phyloP scores from a whole-genome alignment of 129 eudicot species.

The Chrysanthemum makinoi region DNA sequence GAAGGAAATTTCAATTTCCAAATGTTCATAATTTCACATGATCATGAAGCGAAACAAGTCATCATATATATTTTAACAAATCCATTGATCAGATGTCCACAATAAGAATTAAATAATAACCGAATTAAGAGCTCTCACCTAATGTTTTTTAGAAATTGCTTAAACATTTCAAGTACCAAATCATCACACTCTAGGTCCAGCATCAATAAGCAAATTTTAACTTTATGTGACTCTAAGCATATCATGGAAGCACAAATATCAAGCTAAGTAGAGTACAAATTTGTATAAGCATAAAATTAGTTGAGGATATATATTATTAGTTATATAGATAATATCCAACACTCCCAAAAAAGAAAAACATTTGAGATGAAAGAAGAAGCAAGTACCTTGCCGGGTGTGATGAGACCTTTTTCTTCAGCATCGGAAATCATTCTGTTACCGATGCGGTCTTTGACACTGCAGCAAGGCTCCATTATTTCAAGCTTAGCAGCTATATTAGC shows the following conservation, averaged over 20 bases:
- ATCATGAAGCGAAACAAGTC: not conserved
- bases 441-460: constrained; percentile 97
- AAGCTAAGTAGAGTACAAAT: too few species aligned
- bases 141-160: constrained; percentile 43
- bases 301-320: too few species aligned
- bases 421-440: constrained; percentile 94
- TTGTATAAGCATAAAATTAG: too few species aligned
- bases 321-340: too few species aligned
- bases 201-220: constrained; percentile 59
- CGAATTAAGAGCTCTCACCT: constrained; percentile 42
- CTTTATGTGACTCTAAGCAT: constrained; percentile 25
- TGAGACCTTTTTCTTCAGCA: constrained; percentile 86
- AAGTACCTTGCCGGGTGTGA: constrained; percentile 49
- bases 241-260: too few species aligned
- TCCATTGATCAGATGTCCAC: constrained; percentile 15
- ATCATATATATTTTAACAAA: not conserved
- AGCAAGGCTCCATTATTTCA: constrained; percentile 98
- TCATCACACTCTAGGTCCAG: constrained; percentile 64
- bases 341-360: too few species aligned
- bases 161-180: constrained; percentile 59
- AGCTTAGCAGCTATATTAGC: constrained; percentile 98
- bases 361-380: too few species aligned
- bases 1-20: not conserved
- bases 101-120: not conserved
- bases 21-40: not conserved